These are phyloP conservation scores for Lentinula lateritia DNA, from an alignment of 768 basidiomycete genomes.

Conservation along the genomic window DNA sequence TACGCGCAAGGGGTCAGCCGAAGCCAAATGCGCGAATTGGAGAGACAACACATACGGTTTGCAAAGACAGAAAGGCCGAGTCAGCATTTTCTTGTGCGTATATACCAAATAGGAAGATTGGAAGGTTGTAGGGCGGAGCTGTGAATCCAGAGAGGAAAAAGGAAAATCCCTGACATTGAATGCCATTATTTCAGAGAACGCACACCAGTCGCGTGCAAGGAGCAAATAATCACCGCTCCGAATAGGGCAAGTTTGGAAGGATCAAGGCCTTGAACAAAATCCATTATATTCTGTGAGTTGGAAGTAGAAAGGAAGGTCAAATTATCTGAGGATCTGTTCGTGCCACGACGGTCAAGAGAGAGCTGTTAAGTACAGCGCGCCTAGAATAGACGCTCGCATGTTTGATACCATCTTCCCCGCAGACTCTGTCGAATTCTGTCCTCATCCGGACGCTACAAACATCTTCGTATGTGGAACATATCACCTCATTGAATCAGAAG, in stretches of 20 bases:
- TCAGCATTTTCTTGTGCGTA: slow-evolving; percentile 70
- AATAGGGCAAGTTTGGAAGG: slow-evolving; percentile 62
- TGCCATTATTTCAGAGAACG: not conserved
- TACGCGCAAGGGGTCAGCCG: slow-evolving; percentile 19
- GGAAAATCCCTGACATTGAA: slow-evolving; percentile 46
- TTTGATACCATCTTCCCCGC: slow-evolving; percentile 68
- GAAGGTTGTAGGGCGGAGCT: slow-evolving; percentile 70
- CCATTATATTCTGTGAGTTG: slow-evolving; percentile 32
- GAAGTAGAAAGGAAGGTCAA: not conserved
- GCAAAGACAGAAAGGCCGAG: slow-evolving; percentile 50
- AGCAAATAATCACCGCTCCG: slow-evolving; percentile 45
- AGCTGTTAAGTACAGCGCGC: not conserved
- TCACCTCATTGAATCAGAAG: slow-evolving; percentile 44
- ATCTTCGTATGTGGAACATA: slow-evolving; percentile 92
- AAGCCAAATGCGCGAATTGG: not conserved
- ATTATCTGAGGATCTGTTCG: not conserved
- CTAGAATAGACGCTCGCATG: not conserved
- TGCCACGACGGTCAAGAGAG: not conserved
- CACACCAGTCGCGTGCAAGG: not conserved
- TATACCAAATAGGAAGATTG: slow-evolving; percentile 75
- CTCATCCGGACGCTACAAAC: slow-evolving; percentile 48
- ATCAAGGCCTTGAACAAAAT: slow-evolving; percentile 68
- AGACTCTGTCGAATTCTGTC: slow-evolving; percentile 90
- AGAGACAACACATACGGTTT: slow-evolving; percentile 38
- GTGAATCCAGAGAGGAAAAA: slow-evolving; percentile 46